These are phyloP conservation scores for Pseudocercospora ulei DNA, from an alignment of 2,329 filamentous ascomycete genomes.

Conservation along the genomic window DNA sequence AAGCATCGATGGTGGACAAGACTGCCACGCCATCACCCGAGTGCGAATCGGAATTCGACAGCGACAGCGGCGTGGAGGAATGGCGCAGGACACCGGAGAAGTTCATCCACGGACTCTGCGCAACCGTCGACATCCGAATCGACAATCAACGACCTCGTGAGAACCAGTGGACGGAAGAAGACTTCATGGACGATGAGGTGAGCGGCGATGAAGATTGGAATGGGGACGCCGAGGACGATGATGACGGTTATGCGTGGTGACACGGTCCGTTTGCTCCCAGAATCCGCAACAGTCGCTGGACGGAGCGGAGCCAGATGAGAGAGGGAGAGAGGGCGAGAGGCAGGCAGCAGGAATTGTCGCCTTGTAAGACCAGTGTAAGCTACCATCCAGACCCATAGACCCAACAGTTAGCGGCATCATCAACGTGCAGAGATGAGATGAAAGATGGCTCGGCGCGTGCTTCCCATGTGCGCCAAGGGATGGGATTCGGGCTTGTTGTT, in stretches of 20 bases:
- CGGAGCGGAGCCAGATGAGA: not conserved
- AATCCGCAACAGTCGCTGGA: not conserved
- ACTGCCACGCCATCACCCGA: slow-evolving; percentile 24
- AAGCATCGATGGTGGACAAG: slow-evolving; percentile 19
- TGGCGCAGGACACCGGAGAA: slow-evolving; percentile 25
- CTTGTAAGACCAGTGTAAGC: too few relatives aligned
- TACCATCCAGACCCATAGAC: too few relatives aligned
- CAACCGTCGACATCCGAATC: slow-evolving; percentile 59
- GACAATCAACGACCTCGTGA: slow-evolving; percentile 67
- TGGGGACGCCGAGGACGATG: slow-evolving; percentile 46
- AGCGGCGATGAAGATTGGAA: slow-evolving; percentile 52
- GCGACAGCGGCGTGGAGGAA: slow-evolving; percentile 35
- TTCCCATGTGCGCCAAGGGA: too few relatives aligned
- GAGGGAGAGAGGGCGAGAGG: too few relatives aligned
- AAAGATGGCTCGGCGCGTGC: too few relatives aligned
- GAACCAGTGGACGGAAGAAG: slow-evolving; percentile 57
- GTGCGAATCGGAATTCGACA: slow-evolving; percentile 27
- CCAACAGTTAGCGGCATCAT: too few relatives aligned
- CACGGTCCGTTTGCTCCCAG: not conserved
- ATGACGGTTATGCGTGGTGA: slow-evolving; percentile 36
- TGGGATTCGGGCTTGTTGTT: too few relatives aligned
- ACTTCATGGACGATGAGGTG: slow-evolving; percentile 57
- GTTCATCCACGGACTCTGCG: slow-evolving; percentile 59
- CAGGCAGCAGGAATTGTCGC: too few relatives aligned
- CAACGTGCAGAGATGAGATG: too few relatives aligned